Base-by-base conservation (phyloP, 2,329 filamentous ascomycete genomes). In the Fusarium tjaetaba region DNA sequence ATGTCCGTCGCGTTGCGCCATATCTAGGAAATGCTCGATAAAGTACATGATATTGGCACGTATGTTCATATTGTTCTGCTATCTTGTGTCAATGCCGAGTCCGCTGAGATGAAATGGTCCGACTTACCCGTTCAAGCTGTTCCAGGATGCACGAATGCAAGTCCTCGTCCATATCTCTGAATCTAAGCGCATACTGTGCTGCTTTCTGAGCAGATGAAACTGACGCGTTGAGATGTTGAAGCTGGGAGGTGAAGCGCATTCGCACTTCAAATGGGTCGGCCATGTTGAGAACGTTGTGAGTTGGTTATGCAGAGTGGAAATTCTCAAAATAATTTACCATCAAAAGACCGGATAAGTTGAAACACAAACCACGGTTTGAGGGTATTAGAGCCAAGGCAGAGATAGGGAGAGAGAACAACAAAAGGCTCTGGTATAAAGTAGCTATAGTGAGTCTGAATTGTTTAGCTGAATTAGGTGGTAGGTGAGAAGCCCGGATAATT, bases 21-120 rank as follows among this genome's bases (percentile, higher is more conserved):
- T 88, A 80, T 98, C 96, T 80, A 97, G 93, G 76, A 99, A 94
- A 76, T 96, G 93, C 80, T 98, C 96, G 79, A 99, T 93, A 83
- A 99, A 99, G 84, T 97, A 99, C 93, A 99, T 97, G 82, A 99
- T 98, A 81, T 99, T 99, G 67, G 96, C 97, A 69, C 96, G 89
- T 58, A 92, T 97, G 83, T 99, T 99, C 93, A 99, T 97, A 75
- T 94, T 96, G 76, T 94, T 97, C 89, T 95, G 55, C 38, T 36
- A 14, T 61, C 67, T n/a, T 32, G 30, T 16, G 51, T 76, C 41
- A 74, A 75, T 20, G 41, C 43, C 48, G 41, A 39, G 26, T 52
- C 30, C 49, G 53, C 20, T 41, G 30, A 55, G 41, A 62, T 58
- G 34, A 26, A 24, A 38, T 49, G 56, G 38, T 38, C 24, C 38